Evolutionary conservation across 306 rosid species (phyloP).

Genomic region (Rubus parviflorus): DNA sequence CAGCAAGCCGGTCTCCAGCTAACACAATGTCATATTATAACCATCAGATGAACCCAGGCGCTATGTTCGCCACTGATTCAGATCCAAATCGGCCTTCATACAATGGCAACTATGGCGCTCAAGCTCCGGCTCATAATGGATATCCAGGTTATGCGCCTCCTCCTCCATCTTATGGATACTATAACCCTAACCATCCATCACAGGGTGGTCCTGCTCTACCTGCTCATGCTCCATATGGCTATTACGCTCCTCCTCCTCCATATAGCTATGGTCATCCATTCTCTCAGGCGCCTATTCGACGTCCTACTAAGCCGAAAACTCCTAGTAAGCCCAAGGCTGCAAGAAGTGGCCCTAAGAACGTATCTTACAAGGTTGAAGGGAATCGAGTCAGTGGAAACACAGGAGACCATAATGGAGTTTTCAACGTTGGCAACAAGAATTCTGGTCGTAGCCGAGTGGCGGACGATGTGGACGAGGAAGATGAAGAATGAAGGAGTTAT

Average conservation of each 20-base stretch:
- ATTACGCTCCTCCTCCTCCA: neutral
- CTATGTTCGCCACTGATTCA: neutral
- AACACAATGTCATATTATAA: neutral
- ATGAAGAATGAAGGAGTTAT: neutral
- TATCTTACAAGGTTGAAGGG: neutral
- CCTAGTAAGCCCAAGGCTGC: neutral
- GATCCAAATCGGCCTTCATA: neutral
- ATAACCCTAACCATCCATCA: neutral
- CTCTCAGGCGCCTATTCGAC: neutral
- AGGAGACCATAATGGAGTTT: slow-evolving; percentile 4
- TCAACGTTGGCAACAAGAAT: slow-evolving; percentile 8
- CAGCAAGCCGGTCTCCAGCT: neutral
- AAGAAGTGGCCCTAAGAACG: neutral
- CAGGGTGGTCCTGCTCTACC: neutral
- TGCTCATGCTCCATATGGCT: neutral
- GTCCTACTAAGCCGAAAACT: neutral
- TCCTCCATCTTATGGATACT: neutral
- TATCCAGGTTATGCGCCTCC: slow-evolving; percentile 17
- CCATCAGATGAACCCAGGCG: neutral
- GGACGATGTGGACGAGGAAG: neutral
- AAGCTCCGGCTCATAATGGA: slow-evolving; percentile 1
- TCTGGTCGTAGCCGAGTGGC: neutral
- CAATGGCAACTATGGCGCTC: neutral
- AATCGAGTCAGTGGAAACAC: slow-evolving; percentile 13
- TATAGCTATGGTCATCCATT: neutral